Conservation (phyloP, 768 basidiomycete species). For the Boletus subparvulus region DNA sequence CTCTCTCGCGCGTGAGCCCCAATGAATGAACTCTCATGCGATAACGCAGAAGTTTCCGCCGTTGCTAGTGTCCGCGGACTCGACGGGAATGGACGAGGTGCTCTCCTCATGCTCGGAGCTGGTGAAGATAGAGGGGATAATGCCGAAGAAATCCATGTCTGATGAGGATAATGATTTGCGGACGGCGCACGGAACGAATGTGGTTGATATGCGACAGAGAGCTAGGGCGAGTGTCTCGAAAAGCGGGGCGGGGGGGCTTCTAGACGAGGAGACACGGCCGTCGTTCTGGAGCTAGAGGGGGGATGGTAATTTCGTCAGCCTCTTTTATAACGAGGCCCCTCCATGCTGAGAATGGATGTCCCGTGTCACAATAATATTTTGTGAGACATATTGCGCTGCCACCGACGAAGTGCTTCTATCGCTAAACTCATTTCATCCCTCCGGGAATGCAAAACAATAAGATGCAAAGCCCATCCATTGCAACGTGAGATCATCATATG, state of each 20-base stretch:
- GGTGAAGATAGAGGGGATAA: constrained; percentile 16
- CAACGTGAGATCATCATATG: constrained; percentile 7
- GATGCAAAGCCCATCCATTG: neutral
- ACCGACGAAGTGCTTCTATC: neutral
- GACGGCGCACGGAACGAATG: neutral
- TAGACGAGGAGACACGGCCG: neutral
- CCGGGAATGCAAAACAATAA: constrained; percentile 23
- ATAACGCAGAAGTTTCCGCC: constrained; percentile 17
- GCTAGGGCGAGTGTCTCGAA: neutral
- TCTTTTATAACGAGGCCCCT: constrained; percentile 17
- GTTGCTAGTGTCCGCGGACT: constrained; percentile 2
- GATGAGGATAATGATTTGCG: neutral
- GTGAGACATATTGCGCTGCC: neutral
- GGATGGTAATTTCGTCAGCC: neutral
- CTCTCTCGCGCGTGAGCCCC: neutral
- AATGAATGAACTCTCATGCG: constrained; percentile 8
- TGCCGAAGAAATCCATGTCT: constrained; percentile 25
- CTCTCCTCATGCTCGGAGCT: constrained; percentile 4
- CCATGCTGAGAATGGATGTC: constrained; percentile 1
- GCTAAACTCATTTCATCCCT: neutral
- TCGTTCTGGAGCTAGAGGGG: constrained; percentile 8
- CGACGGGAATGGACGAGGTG: constrained; percentile 15
- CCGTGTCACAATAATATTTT: neutral
- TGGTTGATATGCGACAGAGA: neutral
- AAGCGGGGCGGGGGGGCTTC: neutral